These are phyloP conservation scores for Penicillium sp. DNA, from an alignment of 2,329 filamentous ascomycete species.

Conservation along the genomic window DNA sequence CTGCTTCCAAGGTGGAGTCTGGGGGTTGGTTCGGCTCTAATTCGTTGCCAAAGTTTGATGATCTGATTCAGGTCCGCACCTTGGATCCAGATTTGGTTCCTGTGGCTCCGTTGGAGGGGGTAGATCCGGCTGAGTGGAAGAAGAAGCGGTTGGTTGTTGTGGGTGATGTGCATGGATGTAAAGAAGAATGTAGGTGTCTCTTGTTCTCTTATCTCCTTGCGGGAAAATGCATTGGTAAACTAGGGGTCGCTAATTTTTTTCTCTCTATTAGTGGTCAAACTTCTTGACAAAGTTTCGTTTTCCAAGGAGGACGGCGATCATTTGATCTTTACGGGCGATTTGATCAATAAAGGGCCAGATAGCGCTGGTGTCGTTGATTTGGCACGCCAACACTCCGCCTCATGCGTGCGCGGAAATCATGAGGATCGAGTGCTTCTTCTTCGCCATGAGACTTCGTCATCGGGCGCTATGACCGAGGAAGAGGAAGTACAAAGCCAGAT, in stretches of 20 bases:
- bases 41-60: conserved; percentile 48
- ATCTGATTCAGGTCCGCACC: conserved; percentile 51
- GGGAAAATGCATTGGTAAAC: background rate
- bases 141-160: conserved; percentile 71
- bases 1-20: conserved; percentile 23
- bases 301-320: conserved; percentile 62
- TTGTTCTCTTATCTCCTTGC: background rate
- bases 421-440: conserved; percentile 81
- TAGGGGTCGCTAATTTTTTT: background rate
- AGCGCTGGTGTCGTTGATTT: conserved; percentile 74
- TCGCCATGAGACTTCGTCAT: conserved; percentile 48
- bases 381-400: conserved; percentile 71
- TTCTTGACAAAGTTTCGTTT: conserved; percentile 69
- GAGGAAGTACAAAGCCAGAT: conserved; percentile 29
- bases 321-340: conserved; percentile 72
- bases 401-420: conserved; percentile 86
- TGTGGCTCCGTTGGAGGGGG: conserved; percentile 17
- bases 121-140: conserved; percentile 17
- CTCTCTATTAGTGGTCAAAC: conserved; percentile 44
- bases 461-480: conserved; percentile 16
- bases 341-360: conserved; percentile 84
- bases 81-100: conserved; percentile 52
- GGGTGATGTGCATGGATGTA: conserved; percentile 92
- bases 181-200: conserved; percentile 56
- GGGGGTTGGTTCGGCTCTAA: conserved; percentile 50